phyloP scores from a whole-genome alignment of 2,329 filamentous ascomycete species.

The Diplodia scrobiculata region DNA sequence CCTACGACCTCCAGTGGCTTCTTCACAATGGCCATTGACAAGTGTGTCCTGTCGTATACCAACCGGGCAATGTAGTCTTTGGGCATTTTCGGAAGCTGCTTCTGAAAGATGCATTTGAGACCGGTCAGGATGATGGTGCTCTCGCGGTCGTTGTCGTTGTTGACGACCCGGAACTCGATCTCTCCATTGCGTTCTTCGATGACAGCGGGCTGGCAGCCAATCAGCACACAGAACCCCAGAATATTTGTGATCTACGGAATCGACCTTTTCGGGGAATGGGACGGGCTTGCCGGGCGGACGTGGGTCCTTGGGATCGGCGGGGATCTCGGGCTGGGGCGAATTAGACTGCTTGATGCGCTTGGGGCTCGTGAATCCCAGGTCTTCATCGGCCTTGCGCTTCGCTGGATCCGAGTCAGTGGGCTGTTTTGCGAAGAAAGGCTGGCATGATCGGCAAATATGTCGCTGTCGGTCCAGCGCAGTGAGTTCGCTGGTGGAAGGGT shows the following conservation, averaged over 20 bases:
- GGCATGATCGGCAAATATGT: constrained; percentile 4
- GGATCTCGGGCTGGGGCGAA: constrained; percentile 39
- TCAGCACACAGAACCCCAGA: constrained; percentile 33
- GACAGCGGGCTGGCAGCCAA: constrained; percentile 68
- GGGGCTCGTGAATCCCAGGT: constrained; percentile 59
- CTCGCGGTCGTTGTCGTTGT: constrained; percentile 87
- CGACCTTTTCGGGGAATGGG: constrained; percentile 84
- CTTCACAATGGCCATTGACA: constrained; percentile 97
- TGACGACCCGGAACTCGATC: constrained; percentile 96
- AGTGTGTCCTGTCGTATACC: constrained; percentile 93
- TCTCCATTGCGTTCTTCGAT: constrained; percentile 91
- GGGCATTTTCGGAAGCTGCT: constrained; percentile 97
- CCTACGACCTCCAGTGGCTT: constrained; percentile 90
- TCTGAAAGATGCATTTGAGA: constrained; percentile 97
- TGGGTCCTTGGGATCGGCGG: constrained; percentile 43
- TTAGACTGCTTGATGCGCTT: constrained; percentile 57
- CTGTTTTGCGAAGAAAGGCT: background rate
- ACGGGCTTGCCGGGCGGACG: constrained; percentile 63
- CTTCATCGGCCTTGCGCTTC: constrained; percentile 76
- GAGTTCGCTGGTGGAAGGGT: background rate
- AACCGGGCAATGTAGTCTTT: constrained; percentile 98
- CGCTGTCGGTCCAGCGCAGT: background rate
- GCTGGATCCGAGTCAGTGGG: constrained; percentile 35
- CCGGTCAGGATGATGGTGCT: constrained; percentile 93
- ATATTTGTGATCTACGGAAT: background rate